Conservation (phyloP, 805 yeast species). For the Jamesozyma rosinii region DNA sequence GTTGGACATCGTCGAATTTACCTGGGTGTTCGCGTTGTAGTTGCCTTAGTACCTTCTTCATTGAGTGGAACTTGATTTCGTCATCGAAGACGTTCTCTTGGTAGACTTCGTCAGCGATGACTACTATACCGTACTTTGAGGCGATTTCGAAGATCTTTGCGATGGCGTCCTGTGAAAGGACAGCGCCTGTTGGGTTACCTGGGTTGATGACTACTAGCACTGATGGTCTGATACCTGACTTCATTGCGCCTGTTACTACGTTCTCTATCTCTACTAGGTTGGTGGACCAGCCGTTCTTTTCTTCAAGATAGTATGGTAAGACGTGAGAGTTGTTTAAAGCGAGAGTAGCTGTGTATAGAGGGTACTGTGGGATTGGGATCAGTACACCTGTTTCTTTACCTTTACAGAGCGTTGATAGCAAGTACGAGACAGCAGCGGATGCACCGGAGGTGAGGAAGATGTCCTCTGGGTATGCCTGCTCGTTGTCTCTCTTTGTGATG, state of each 20-base stretch:
- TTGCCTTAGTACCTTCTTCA: conserved; percentile 67
- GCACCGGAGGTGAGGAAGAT: conserved; percentile 91
- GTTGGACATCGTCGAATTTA: conserved; percentile 60
- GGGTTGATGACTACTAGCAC: conserved; percentile 92
- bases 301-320: conserved; percentile 80
- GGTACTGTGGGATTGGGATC: conserved; percentile 97
- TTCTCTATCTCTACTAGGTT: conserved; percentile 54
- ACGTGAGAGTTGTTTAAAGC: conserved; percentile 76
- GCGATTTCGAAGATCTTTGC: conserved; percentile 67
- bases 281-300: conserved; percentile 75
- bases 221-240: conserved; percentile 53
- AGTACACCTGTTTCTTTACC: conserved; percentile 68
- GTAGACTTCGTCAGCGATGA: conserved; percentile 96
- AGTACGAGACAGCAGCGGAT: conserved; percentile 79
- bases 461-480: conserved; percentile 53
- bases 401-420: conserved; percentile 59
- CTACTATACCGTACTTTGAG: conserved; percentile 72
- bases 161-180: conserved; percentile 57
- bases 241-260: conserved; percentile 40
- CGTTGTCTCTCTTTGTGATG: conserved; percentile 69
- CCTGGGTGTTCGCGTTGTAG: conserved; percentile 50
- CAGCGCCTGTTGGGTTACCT: conserved; percentile 96
- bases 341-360: conserved; percentile 90
- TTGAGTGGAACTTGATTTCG: conserved; percentile 66
- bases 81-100: conserved; percentile 86